phyloP scores from a whole-genome alignment of 2,329 filamentous ascomycete species.

The Xenoacremonium recifei region DNA sequence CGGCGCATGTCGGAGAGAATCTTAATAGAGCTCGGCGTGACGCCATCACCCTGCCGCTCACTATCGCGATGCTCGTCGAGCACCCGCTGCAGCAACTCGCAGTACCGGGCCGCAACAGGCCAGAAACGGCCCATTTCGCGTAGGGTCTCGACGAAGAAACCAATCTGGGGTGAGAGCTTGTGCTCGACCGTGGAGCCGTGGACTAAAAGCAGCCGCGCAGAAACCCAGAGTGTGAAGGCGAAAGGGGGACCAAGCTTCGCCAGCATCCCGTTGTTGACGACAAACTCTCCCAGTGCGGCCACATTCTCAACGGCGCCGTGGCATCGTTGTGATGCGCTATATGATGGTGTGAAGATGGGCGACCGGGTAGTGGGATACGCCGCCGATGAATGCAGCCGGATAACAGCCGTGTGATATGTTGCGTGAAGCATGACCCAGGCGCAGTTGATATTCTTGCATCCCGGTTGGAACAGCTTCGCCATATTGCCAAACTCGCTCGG shows the following conservation, averaged over 20 bases:
- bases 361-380: conserved; percentile 89
- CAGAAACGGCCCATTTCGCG: conserved; percentile 79
- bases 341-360: conserved; percentile 85
- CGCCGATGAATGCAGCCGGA: conserved; percentile 86
- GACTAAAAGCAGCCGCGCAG: conserved; percentile 80
- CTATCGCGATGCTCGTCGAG: conserved; percentile 83
- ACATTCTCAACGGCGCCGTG: conserved; percentile 82
- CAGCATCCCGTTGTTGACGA: conserved; percentile 71
- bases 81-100: conserved; percentile 74
- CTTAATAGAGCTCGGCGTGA: conserved; percentile 78
- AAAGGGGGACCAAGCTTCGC: conserved; percentile 85
- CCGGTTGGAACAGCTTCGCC: conserved; percentile 70
- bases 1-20: conserved; percentile 90
- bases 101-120: conserved; percentile 83
- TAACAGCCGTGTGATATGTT: conserved; percentile 86
- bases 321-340: conserved; percentile 80
- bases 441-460: conserved; percentile 70
- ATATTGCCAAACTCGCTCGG: conserved; percentile 84
- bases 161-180: conserved; percentile 75
- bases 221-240: conserved; percentile 90
- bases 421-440: conserved; percentile 90
- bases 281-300: conserved; percentile 73
- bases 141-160: conserved; percentile 79
- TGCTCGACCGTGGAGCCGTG: conserved; percentile 89
- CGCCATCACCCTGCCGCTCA: conserved; percentile 69